Base-by-base conservation (phyloP, 1,284 basidiomycete genomes). In the Ceratobasidium theobromae region DNA sequence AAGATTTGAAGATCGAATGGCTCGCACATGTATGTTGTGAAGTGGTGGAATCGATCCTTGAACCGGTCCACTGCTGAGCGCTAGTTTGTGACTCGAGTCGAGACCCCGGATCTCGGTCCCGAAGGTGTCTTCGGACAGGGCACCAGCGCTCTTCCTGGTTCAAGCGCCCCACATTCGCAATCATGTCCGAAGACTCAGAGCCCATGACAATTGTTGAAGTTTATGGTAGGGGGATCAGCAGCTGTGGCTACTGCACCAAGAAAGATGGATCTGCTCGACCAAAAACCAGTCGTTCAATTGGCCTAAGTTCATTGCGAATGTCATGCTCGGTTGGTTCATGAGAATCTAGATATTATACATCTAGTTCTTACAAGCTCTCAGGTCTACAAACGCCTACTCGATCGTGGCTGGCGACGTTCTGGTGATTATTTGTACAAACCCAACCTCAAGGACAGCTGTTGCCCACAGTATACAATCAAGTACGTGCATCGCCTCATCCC, bases 391-490 rank as follows among this genome's bases (percentile, higher is more conserved):
- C 65, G 53, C 16, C 28, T 66, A 23, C 40, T 68, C 18, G 68
- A 60, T 48, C 66, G 62, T 33, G 95, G 95, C 41, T 98, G 94
- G 95, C 82, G 94, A 70, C 82, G 94, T 68, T 92, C 89, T 53
- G 93, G 93, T 72, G 81, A 79, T 25, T 93, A 86, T 75, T 86
- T 89, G 73, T 92, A 90, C 75, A 93, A 92, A 71, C 93, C 94
- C 1, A 86, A 95, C 75, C 81, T 95, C 77, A 82, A 79, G 69
- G 76, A 78, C 6, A 90, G 93, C 3, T 98, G 95, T 74, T 98
- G 95, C 74, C 92, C 94, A 0, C 91, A 93, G 70, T 96, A 95
- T 74, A 93, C 94, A 0, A 97, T 97, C 75, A 89, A 85, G 84
- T 90, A 71, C 55, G 77, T 73, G 16, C 12, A n/a, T n/a, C n/a